Evolutionary conservation across 805 yeast species (phyloP), one percentile per base, ranked within the genome.

Genomic region (Candida morakotiae): DNA sequence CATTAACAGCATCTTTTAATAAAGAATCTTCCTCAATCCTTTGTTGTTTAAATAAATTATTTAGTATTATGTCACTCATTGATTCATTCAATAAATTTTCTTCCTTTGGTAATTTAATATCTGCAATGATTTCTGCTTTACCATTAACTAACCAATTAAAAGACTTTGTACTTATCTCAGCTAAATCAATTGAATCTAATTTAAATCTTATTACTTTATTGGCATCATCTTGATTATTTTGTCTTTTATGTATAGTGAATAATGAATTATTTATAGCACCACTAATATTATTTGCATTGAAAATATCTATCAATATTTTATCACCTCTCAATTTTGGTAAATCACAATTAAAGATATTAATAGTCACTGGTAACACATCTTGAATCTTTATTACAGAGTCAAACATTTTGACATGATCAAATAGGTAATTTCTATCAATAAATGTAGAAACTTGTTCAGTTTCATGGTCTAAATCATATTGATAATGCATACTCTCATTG

Each of bases 81-180:
- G 44, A 37, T 19, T 43, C 44, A 36, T 41, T 46, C 11, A 48
- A 48, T 6, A 53, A 42, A 41, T 52, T 46, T 14, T 44, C 42
- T 7, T 48, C 51, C n/a, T 46, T 48, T 1, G 94, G 93, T 21
- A 84, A 64, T 73, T 81, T 78, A 15, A 85, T 75, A 58, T 85
- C 93, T 3, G 87, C 84, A 13, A 73, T 63, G 4, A 85, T 60
- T 40, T 83, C 88, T 4, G 81, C 78, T 46, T 78, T 77, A 3
- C 93, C 91, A 32, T 77, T 77, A 18, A 73, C 71, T 9, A 85
- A 57, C 94, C 93, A 85, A 50, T 79, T 81, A 51, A 83, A 77
- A 13, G 52, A 42, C 31, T 47, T 43, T 5, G 65, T 41, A 24
- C 23, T 32, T 11, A 65, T 40, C 5, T 52, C 44, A 1, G 60